Conservation (phyloP, 169 alveolate species). For the Amoebophrya sp. region DNA sequence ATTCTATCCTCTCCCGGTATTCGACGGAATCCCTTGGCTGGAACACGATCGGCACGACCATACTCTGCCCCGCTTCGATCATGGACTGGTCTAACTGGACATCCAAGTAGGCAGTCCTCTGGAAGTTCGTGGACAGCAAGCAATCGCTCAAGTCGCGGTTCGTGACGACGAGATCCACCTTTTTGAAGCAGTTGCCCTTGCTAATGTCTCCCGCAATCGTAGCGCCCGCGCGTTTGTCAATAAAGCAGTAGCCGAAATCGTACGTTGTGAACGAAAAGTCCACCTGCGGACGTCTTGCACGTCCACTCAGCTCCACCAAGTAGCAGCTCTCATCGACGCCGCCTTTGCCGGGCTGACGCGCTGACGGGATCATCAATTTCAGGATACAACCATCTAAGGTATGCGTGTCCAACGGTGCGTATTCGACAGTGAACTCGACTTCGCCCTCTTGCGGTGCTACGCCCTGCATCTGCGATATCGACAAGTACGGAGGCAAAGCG, state of each 20-base stretch:
- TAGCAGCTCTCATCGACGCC: constrained; percentile 73
- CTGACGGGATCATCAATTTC: constrained; percentile 45
- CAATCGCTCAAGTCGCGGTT: constrained; percentile 74
- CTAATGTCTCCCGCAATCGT: constrained; percentile 25
- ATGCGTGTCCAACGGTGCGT: constrained; percentile 65
- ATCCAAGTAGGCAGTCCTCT: constrained; percentile 61
- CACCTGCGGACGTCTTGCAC: constrained; percentile 77
- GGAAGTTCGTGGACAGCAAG: constrained; percentile 67
- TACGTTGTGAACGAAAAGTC: constrained; percentile 66
- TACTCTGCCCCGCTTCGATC: constrained; percentile 61
- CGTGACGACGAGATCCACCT: constrained; percentile 65
- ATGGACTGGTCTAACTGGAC: constrained; percentile 53
- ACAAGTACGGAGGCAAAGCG: constrained; percentile 54
- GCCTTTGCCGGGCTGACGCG: not conserved
- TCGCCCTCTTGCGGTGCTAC: constrained; percentile 68
- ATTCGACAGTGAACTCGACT: constrained; percentile 64
- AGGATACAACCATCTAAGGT: constrained; percentile 60
- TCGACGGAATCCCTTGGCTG: constrained; percentile 24
- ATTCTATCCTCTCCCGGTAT: constrained; percentile 32
- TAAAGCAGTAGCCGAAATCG: constrained; percentile 86
- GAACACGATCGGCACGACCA: constrained; percentile 35
- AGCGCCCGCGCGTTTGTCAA: constrained; percentile 49
- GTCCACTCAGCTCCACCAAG: constrained; percentile 64
- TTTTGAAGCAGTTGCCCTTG: constrained; percentile 34
- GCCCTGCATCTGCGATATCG: constrained; percentile 77